Evolutionary conservation across 83 land plant species (phyloP), one percentile per base, ranked within the genome.

Genomic region (Picea engelmannii): DNA sequence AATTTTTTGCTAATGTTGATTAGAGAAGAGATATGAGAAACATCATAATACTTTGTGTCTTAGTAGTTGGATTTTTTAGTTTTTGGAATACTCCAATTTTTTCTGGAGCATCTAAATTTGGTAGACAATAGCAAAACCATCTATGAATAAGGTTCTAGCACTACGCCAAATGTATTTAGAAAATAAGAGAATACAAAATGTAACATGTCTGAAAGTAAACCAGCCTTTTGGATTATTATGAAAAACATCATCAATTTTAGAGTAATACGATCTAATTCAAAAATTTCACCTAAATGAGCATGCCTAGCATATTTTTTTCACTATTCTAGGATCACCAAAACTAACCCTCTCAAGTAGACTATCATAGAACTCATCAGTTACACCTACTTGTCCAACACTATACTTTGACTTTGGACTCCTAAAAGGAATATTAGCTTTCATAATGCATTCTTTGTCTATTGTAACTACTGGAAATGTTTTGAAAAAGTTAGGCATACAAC

Each of bases 231-330:
- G 31, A 27, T 1, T 78, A 78, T 8, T 78, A 20, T 25, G 31
- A 78, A 78, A 78, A 59, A 78, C 64, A 78, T 64, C 80, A 78
- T 78, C 38, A 15, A 75, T 75, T 75, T 21, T 49, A 75, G 42
- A 75, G 27, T 17, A 59, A 31, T 44, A 62, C 18, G 58, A 73
- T 73, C 76, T 73, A 73, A 21, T 73, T 73, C 52, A 73, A 63
- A 82, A 75, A 82, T 82, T 59, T 82, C 58, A 78, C 21, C 62
- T 44, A 83, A 66, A 78, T 83, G 73, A n/a, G 81, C 81, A 83
- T 17, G 71, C 24, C 81, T 83, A 83, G 74, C 81, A 83, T 78
- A 78, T 78, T 83, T 78, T 77, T 83, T 83, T 31, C 2, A 83
- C 84, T 55, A 67, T 83, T 47, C 58, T 27, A 66, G 17, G 80